Percentiles rank a stretch among this genome's conserved stretches.
These are phyloP conservation scores for Diutina pseudorugosa DNA, from an alignment of 1,139 yeast species.

Conservation along the genomic window DNA sequence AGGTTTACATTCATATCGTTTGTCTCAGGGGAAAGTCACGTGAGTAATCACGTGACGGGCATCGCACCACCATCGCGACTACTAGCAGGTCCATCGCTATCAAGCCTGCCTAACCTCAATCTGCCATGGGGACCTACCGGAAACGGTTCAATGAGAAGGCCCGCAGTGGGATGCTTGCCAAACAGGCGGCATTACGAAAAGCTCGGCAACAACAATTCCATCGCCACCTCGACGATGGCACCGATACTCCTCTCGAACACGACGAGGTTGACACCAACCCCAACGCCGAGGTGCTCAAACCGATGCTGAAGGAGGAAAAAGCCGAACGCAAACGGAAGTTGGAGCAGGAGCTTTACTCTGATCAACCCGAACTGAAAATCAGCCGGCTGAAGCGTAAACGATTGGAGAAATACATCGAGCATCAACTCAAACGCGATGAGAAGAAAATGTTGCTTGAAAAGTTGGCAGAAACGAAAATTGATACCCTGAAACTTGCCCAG, in stretches of 20 bases:
- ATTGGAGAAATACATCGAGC: slow-evolving; percentile 69
- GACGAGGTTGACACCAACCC: slow-evolving; percentile 24
- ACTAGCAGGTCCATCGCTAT: background rate
- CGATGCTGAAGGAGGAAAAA: slow-evolving; percentile 45
- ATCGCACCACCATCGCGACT: background rate
- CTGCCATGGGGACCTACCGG: slow-evolving; percentile 66
- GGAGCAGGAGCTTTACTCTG: slow-evolving; percentile 40
- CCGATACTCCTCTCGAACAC: slow-evolving; percentile 2
- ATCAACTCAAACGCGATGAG: slow-evolving; percentile 83
- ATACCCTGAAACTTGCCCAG: slow-evolving; percentile 55
- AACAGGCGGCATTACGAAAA: slow-evolving; percentile 56
- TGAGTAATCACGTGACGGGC: background rate
- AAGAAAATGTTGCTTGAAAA: slow-evolving; percentile 68
- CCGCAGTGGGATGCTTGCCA: slow-evolving; percentile 72
- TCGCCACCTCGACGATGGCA: slow-evolving; percentile 28
- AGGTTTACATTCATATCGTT: no score
- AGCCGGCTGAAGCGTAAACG: slow-evolving; percentile 68
- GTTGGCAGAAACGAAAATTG: slow-evolving; percentile 59
- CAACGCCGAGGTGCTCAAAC: slow-evolving; percentile 47
- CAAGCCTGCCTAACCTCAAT: background rate
- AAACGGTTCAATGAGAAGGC: slow-evolving; percentile 79
- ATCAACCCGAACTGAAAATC: slow-evolving; percentile 54
- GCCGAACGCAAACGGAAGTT: slow-evolving; percentile 53
- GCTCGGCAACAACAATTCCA: slow-evolving; percentile 59
- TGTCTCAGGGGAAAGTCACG: no score